These are phyloP conservation scores for Crithidia acanthocephali DNA, from an alignment of 208 protist genomes.

Conservation along the genomic window DNA sequence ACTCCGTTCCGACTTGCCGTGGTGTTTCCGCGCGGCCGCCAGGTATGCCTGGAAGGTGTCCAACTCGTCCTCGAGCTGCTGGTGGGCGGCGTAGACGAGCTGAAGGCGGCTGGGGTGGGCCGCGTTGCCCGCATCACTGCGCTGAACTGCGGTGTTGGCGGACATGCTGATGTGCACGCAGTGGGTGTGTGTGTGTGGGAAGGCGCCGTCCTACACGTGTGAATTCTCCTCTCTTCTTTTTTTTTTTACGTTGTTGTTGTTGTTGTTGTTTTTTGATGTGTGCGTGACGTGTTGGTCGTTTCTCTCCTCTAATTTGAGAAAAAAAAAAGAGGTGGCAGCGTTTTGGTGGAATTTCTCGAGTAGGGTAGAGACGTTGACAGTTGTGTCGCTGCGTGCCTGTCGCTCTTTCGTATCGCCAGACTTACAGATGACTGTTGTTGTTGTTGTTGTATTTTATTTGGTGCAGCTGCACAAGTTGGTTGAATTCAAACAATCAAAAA, in stretches of 20 bases:
- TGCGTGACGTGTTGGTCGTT: too few relatives aligned
- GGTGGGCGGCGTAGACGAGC: slow-evolving; percentile 37
- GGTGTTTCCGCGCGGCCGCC: slow-evolving; percentile 16
- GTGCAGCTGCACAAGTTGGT: too few relatives aligned
- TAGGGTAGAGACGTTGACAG: too few relatives aligned
- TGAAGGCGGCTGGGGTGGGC: slow-evolving; percentile 17
- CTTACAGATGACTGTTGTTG: too few relatives aligned
- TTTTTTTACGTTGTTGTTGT: neutral
- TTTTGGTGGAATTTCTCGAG: too few relatives aligned
- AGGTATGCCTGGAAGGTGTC: slow-evolving; percentile 23
- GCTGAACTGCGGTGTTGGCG: neutral
- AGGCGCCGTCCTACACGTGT: neutral
- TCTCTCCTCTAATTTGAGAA: neutral
- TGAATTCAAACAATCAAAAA: too few relatives aligned
- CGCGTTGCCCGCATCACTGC: slow-evolving; percentile 15
- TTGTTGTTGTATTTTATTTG: too few relatives aligned
- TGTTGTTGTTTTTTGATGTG: too few relatives aligned
- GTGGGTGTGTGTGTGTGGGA: neutral
- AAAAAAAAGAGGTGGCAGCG: neutral
- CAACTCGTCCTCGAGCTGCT: slow-evolving; percentile 42
- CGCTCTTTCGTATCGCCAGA: too few relatives aligned
- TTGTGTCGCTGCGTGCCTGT: too few relatives aligned
- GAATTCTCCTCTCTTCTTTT: too few relatives aligned
- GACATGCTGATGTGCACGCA: neutral
- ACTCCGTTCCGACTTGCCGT: neutral